These are phyloP conservation scores for Ophiostoma pallidulum DNA, from an alignment of 2,329 filamentous ascomycete species.

Conservation along the genomic window DNA sequence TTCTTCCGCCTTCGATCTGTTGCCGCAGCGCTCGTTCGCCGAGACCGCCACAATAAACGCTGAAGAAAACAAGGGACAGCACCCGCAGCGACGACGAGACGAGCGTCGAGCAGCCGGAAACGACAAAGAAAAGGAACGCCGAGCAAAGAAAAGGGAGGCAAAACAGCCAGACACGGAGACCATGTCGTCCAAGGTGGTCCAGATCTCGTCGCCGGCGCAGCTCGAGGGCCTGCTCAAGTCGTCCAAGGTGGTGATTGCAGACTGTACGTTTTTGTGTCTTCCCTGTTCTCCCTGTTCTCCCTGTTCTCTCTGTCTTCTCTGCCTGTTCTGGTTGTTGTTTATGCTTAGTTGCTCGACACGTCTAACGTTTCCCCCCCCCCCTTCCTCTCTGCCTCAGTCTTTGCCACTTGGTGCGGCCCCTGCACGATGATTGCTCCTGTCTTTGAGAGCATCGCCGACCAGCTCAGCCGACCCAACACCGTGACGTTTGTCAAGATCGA, in stretches of 20 bases:
- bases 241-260: slow-evolving; percentile 72
- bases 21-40: no score
- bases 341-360: no score
- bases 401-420: slow-evolving; percentile 75
- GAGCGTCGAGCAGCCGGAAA: no score
- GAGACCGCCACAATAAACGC: no score
- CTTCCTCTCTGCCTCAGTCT: slow-evolving; percentile 47
- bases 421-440: slow-evolving; percentile 77
- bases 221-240: slow-evolving; percentile 59
- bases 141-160: not conserved
- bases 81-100: no score
- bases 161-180: not conserved
- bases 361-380: not conserved
- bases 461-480: slow-evolving; percentile 59
- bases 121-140: not conserved
- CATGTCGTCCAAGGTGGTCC: slow-evolving; percentile 24
- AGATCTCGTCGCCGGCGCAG: slow-evolving; percentile 45
- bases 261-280: slow-evolving; percentile 62
- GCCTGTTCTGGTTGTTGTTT: slow-evolving; percentile 10
- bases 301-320: slow-evolving; percentile 13
- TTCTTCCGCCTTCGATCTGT: no score
- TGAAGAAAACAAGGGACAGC: no score
- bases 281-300: not conserved
- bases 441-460: slow-evolving; percentile 65
- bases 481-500: slow-evolving; percentile 70